phyloP scores from a whole-genome alignment of 495 filamentous ascomycete species.

The Penicillium crystallinum region DNA sequence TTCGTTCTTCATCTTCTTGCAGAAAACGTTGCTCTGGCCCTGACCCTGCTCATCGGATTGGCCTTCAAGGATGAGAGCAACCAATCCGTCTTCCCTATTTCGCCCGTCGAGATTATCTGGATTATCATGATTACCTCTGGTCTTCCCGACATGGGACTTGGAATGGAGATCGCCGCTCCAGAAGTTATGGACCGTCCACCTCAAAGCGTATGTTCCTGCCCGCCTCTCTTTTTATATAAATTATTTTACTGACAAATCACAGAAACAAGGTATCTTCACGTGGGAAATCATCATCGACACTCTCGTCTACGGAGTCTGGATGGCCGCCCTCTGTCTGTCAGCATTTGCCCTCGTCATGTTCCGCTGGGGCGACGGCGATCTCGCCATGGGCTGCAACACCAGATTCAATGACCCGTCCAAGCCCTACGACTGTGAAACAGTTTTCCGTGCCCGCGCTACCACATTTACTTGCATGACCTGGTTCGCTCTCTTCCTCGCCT shows the following conservation, averaged over 20 bases:
- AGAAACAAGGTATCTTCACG: conserved; percentile 66
- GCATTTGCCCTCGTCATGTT: conserved; percentile 63
- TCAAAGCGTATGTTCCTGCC: conserved; percentile 42
- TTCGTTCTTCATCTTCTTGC: conserved; percentile 69
- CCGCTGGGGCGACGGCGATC: conserved; percentile 60
- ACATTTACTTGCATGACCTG: conserved; percentile 69
- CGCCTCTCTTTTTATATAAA: background rate
- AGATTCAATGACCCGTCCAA: conserved; percentile 32
- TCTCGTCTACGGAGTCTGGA: conserved; percentile 65
- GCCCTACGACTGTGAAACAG: conserved; percentile 50
- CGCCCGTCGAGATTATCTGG: conserved; percentile 72
- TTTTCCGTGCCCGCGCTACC: conserved; percentile 68
- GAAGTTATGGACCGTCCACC: conserved; percentile 66
- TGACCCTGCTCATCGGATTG: conserved; percentile 63
- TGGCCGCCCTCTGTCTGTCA: conserved; percentile 60
- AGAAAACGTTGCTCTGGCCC: conserved; percentile 67
- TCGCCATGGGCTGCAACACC: conserved; percentile 60
- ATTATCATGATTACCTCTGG: conserved; percentile 73
- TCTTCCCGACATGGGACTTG: conserved; percentile 69
- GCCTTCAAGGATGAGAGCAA: conserved; percentile 60
- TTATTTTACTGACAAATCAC: conserved; percentile 27
- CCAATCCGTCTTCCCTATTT: conserved; percentile 66
- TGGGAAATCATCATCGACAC: conserved; percentile 64
- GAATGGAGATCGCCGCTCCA: conserved; percentile 61
- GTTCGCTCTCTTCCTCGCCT: conserved; percentile 69